Conservation (phyloP, 2,329 filamentous ascomycete species). For the Diaporthe sp. region DNA sequence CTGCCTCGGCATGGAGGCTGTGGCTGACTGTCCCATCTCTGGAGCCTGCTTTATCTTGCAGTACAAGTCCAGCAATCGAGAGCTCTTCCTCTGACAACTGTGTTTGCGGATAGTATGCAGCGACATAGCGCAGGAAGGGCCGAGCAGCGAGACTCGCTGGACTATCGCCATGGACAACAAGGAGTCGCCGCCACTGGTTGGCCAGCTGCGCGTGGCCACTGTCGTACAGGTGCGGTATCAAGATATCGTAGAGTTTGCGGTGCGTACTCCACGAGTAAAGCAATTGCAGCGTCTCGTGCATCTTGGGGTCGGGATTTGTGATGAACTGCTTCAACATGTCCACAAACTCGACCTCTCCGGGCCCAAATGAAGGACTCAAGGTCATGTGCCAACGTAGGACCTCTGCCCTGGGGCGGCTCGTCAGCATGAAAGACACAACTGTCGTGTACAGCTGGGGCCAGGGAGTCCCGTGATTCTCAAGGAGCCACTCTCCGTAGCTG, state of each 20-base stretch:
- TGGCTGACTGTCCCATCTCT: not conserved
- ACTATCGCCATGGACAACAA: slow-evolving; percentile 57
- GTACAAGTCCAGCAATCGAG: slow-evolving; percentile 41
- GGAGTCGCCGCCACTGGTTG: slow-evolving; percentile 61
- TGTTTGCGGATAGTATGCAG: slow-evolving; percentile 60
- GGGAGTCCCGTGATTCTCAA: slow-evolving; percentile 52
- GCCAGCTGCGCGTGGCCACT: slow-evolving; percentile 61
- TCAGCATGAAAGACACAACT: slow-evolving; percentile 60
- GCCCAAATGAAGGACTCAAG: slow-evolving; percentile 59
- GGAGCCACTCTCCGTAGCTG: slow-evolving; percentile 60
- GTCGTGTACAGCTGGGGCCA: slow-evolving; percentile 68
- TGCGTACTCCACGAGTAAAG: slow-evolving; percentile 62
- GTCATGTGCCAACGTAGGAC: slow-evolving; percentile 64
- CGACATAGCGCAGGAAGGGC: slow-evolving; percentile 64
- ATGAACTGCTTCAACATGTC: slow-evolving; percentile 58
- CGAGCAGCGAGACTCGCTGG: slow-evolving; percentile 57
- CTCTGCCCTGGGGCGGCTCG: slow-evolving; percentile 53
- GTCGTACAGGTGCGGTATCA: slow-evolving; percentile 66
- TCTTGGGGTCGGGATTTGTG: slow-evolving; percentile 51
- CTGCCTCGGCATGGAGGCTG: slow-evolving; percentile 27
- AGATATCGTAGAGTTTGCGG: slow-evolving; percentile 62
- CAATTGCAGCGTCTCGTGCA: slow-evolving; percentile 57
- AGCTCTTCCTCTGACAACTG: slow-evolving; percentile 56
- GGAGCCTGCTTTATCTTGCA: slow-evolving; percentile 25
- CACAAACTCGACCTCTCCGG: slow-evolving; percentile 57